A percentile compares a stretch with the other conserved stretches of the same genome.
Evolutionary conservation across 2,329 filamentous ascomycete species (phyloP).

Genomic region (Claviceps arundinis): DNA sequence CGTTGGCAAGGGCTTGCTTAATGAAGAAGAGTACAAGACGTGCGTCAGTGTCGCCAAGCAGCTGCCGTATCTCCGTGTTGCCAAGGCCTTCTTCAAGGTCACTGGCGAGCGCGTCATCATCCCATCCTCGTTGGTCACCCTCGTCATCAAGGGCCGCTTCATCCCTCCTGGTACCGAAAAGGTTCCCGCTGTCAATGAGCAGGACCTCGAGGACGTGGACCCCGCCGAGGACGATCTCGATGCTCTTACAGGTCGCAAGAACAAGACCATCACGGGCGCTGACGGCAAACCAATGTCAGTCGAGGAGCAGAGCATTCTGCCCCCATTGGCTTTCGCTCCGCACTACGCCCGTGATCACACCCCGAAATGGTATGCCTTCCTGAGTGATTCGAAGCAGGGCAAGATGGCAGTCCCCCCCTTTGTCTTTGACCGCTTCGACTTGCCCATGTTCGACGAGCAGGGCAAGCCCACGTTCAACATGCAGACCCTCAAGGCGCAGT

Average conservation of each 20-base stretch:
- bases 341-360: slow-evolving; percentile 83
- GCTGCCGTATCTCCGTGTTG: slow-evolving; percentile 70
- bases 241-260: slow-evolving; percentile 66
- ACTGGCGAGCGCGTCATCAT: slow-evolving; percentile 87
- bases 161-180: slow-evolving; percentile 72
- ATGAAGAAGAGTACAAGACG: slow-evolving; percentile 61
- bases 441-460: slow-evolving; percentile 66
- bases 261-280: slow-evolving; percentile 49
- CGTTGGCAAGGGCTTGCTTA: slow-evolving; percentile 57
- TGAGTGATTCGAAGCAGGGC: slow-evolving; percentile 85
- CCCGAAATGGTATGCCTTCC: slow-evolving; percentile 86
- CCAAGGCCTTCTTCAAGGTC: slow-evolving; percentile 97
- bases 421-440: slow-evolving; percentile 86
- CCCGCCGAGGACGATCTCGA: slow-evolving; percentile 86
- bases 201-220: slow-evolving; percentile 82
- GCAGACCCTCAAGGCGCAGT: slow-evolving; percentile 94
- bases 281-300: slow-evolving; percentile 43
- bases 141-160: slow-evolving; percentile 90
- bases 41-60: slow-evolving; percentile 69
- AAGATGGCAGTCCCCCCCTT: slow-evolving; percentile 96
- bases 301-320: slow-evolving; percentile 53
- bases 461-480: slow-evolving; percentile 87
- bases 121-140: slow-evolving; percentile 79
- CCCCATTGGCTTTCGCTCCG: slow-evolving; percentile 79
- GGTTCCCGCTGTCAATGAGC: slow-evolving; percentile 59